Percentiles rank a stretch among this genome's conserved stretches.
phyloP scores from a whole-genome alignment of 2,329 filamentous ascomycete species.

The Alternaria arborescens region DNA sequence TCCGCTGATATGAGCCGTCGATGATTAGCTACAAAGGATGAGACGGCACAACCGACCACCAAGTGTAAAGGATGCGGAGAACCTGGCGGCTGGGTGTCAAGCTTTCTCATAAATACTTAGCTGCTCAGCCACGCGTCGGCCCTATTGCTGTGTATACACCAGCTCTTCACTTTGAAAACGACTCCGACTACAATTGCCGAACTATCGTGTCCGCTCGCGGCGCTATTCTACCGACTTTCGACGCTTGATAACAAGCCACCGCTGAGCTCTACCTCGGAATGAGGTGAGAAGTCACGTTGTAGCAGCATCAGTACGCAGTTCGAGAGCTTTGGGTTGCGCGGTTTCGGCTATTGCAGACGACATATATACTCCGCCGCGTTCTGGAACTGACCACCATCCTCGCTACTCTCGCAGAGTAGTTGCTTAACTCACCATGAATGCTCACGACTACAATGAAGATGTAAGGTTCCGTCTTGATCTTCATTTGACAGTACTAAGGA shows the following conservation, averaged over 20 bases:
- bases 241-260: not conserved
- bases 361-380: not conserved
- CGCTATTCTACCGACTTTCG: not conserved
- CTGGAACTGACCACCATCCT: not conserved
- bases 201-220: not conserved
- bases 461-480: constrained; percentile 1
- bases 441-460: constrained; percentile 18
- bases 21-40: not conserved
- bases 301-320: not conserved
- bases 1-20: not conserved
- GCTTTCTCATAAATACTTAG: not conserved
- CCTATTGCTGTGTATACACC: not conserved
- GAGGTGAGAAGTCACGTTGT: not conserved
- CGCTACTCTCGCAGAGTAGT: not conserved
- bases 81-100: not conserved
- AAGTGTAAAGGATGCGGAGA: not conserved
- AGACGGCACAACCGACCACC: not conserved
- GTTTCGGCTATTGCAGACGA: not conserved
- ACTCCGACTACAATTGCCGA: constrained; percentile 5
- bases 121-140: not conserved
- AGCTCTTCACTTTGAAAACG: not conserved
- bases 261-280: not conserved
- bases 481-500: not conserved
- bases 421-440: constrained; percentile 10
- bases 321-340: not conserved